Evolutionary conservation across 768 basidiomycete genomes (phyloP).

Genomic region (Russula dissimulans): DNA sequence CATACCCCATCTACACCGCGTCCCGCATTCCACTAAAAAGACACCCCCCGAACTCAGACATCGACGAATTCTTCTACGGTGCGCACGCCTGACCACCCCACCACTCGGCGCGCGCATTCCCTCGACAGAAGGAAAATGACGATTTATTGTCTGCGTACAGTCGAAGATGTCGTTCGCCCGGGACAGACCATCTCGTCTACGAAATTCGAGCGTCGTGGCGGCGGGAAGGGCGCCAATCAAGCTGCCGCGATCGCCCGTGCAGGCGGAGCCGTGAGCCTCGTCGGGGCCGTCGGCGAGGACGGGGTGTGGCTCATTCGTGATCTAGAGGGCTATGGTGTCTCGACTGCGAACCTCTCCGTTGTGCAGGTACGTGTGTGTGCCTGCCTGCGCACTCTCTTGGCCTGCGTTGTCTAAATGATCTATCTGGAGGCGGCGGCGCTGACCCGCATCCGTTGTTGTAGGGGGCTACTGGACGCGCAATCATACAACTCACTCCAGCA

Average conservation of each 20-base stretch:
- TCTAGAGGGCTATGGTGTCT: constrained; percentile 34
- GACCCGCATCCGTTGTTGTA: constrained; percentile 16
- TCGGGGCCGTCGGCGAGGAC: constrained; percentile 47
- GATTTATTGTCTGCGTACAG: constrained; percentile 24
- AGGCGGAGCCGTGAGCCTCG: constrained; percentile 38
- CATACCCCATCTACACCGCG: neutral
- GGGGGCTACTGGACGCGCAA: constrained; percentile 48
- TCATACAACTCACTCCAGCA: constrained; percentile 47
- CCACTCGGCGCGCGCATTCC: neutral
- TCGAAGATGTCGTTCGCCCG: constrained; percentile 43
- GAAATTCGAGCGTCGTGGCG: constrained; percentile 39
- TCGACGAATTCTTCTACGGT: constrained; percentile 54
- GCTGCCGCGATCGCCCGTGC: constrained; percentile 48
- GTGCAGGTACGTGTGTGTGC: constrained; percentile 27
- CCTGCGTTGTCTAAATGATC: neutral
- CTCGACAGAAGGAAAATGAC: neutral
- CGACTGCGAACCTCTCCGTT: constrained; percentile 31
- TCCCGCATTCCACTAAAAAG: neutral
- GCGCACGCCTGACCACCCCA: constrained; percentile 4
- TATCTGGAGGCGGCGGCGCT: neutral
- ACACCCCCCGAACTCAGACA: constrained; percentile 28
- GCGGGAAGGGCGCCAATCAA: constrained; percentile 60
- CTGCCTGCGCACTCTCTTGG: neutral
- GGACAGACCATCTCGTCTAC: constrained; percentile 53
- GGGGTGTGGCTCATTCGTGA: constrained; percentile 39